Evolutionary conservation across 2,329 filamentous ascomycete genomes (phyloP), one percentile per base, ranked within the genome.

Genomic region (Neonectria ditissima): DNA sequence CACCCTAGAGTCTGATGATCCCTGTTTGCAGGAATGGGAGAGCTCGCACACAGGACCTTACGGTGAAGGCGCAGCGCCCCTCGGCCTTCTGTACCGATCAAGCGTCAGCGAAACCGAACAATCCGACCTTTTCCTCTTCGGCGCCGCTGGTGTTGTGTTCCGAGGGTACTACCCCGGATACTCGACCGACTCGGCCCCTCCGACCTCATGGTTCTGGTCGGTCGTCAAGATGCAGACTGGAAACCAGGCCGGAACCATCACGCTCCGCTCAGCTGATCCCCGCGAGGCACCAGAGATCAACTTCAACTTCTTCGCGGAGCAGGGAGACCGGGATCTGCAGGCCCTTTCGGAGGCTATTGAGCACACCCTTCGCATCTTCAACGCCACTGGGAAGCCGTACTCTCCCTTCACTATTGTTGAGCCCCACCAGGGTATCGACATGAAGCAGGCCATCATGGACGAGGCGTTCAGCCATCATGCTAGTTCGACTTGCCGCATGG

Each of bases 211-310:
- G 60, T 70, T 68, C 44, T 70, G 61, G 63, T 66, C 67, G 0
- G 51, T 70, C 0, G 61, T 92, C 63, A 89, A 91, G 76, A 83
- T 85, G 2, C 89, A 90, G 72, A 83, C 88, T 0, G 84, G 86
- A 43, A 91, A 92, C 57, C 78, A 74, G 1, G 84, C 84, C 6
- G 91, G 91, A 13, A 85, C 82, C 0, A 88, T 93, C 5, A 84
- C 75, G 1, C 83, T 93, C 6, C 81, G 80, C 10, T 89, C 86
- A 0, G 77, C 83, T 0, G 85, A 92, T 69, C 89, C 90, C 0
- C 83, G 86, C 2, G 89, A 91, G 60, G 80, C 82, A 0, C 90
- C 91, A 0, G 76, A 84, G 8, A 90, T 92, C 67, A 80, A 81
- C 56, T 91, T 89, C 80, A 86, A 88, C 75, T 89, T 83, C 74